Conservation (phyloP, 306 rosid species). For the Trichosanthes truncata region DNA sequence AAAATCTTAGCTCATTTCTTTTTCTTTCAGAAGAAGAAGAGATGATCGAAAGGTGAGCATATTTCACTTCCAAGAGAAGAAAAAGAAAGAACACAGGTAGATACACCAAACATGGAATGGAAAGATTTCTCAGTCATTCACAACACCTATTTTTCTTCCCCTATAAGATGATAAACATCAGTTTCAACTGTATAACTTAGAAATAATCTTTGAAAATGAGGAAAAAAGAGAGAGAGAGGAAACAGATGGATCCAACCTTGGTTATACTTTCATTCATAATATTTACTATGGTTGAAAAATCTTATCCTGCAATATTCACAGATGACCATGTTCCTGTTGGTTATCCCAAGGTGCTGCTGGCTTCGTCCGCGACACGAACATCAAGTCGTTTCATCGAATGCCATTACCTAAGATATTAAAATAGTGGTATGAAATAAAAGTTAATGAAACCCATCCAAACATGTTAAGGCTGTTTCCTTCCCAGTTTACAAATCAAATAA, state of each 20-base stretch:
- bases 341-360: constrained; percentile 17
- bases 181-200: constrained; percentile 7
- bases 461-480: background rate
- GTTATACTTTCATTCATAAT: constrained; percentile 6
- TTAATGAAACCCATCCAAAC: background rate
- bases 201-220: constrained; percentile 8
- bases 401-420: constrained; percentile 56
- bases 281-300: constrained; percentile 1
- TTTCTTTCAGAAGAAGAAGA: background rate
- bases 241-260: constrained; percentile 8
- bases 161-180: background rate
- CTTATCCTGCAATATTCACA: constrained; percentile 13
- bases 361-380: constrained; percentile 35
- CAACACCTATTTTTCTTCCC: constrained; percentile 8
- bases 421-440: background rate
- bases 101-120: constrained; percentile 9
- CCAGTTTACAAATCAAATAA: constrained; percentile 1
- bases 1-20: background rate
- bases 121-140: constrained; percentile 10
- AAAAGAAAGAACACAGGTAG: background rate
- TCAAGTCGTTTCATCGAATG: constrained; percentile 71
- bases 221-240: background rate
- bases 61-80: background rate
- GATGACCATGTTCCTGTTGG: constrained; percentile 2
- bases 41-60: background rate